Evolutionary conservation across 2,329 filamentous ascomycete species (phyloP).

Genomic region (Aschersonia sp.): DNA sequence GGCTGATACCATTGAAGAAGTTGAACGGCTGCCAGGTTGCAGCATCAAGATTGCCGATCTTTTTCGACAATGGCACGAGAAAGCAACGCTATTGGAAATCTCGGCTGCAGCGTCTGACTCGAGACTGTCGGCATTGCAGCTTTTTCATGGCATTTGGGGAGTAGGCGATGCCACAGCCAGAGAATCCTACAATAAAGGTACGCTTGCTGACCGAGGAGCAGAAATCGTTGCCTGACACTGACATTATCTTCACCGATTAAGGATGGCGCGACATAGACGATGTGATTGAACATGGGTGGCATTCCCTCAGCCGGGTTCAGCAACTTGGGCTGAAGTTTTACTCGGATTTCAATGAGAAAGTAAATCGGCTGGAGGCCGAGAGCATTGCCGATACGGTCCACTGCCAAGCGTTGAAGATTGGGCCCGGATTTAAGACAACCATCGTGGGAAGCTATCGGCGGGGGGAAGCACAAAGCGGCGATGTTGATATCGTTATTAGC

Average conservation of each 20-base stretch:
- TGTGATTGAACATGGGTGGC: constrained; percentile 71
- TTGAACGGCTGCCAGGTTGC: constrained; percentile 58
- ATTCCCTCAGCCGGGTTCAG: constrained; percentile 58
- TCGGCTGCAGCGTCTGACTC: constrained; percentile 48
- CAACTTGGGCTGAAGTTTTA: constrained; percentile 93
- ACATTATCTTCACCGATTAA: constrained; percentile 4
- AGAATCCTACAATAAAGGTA: constrained; percentile 58
- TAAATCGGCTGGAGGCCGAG: constrained; percentile 62
- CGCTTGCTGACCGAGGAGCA: not conserved
- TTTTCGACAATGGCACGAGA: constrained; percentile 57
- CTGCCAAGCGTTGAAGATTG: constrained; percentile 49
- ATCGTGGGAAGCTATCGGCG: constrained; percentile 73
- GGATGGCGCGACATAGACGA: constrained; percentile 79
- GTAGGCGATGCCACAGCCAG: constrained; percentile 70
- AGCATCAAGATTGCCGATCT: constrained; percentile 64
- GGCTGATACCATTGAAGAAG: too few relatives aligned
- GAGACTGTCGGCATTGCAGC: constrained; percentile 45
- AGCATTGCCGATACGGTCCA: constrained; percentile 49
- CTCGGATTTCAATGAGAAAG: constrained; percentile 61
- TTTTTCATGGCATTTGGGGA: constrained; percentile 85
- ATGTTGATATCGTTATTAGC: constrained; percentile 76
- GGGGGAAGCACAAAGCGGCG: constrained; percentile 58
- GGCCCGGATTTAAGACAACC: constrained; percentile 36
- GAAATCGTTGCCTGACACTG: not conserved
- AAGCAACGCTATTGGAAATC: constrained; percentile 47